A percentile compares a stretch with the other conserved stretches of the same genome.
These are phyloP conservation scores for Neophaeococcomyces aloes DNA, from an alignment of 2,329 filamentous ascomycete genomes.

Conservation along the genomic window DNA sequence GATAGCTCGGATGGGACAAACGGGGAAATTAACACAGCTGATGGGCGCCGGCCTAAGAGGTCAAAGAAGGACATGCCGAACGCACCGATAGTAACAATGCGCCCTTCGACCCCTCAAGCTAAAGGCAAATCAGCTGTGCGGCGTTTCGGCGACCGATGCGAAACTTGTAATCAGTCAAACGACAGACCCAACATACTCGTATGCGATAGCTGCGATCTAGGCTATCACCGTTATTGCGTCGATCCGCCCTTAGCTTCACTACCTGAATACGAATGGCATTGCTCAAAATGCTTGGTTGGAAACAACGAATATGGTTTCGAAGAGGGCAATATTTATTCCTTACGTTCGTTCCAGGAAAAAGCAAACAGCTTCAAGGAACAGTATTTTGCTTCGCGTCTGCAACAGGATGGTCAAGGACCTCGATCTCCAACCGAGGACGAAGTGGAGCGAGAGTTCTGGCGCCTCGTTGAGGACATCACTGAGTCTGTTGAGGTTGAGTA, in stretches of 20 bases:
- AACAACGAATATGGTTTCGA: slow-evolving; percentile 97
- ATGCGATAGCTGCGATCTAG: slow-evolving; percentile 86
- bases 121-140: slow-evolving; percentile 47
- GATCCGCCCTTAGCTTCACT: slow-evolving; percentile 71
- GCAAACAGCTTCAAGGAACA: slow-evolving; percentile 88
- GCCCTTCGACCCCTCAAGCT: slow-evolving; percentile 43
- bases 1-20: slow-evolving; percentile 32
- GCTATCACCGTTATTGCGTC: slow-evolving; percentile 77
- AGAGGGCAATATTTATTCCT: slow-evolving; percentile 87
- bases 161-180: slow-evolving; percentile 72
- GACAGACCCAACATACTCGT: slow-evolving; percentile 60
- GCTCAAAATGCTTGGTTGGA: slow-evolving; percentile 84
- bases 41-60: slow-evolving; percentile 77
- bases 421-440: slow-evolving; percentile 85
- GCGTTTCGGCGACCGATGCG: slow-evolving; percentile 61
- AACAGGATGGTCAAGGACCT: slow-evolving; percentile 67
- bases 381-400: slow-evolving; percentile 86
- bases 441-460: slow-evolving; percentile 94
- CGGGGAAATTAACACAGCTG: slow-evolving; percentile 50
- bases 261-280: slow-evolving; percentile 89
- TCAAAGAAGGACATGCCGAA: slow-evolving; percentile 64
- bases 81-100: slow-evolving; percentile 27
- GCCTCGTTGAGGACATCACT: slow-evolving; percentile 81
- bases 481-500: slow-evolving; percentile 98
- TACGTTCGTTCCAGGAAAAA: slow-evolving; percentile 92